Evolutionary conservation across 2,329 filamentous ascomycete genomes (phyloP).

Genomic region (Aureobasidium melanogenum): DNA sequence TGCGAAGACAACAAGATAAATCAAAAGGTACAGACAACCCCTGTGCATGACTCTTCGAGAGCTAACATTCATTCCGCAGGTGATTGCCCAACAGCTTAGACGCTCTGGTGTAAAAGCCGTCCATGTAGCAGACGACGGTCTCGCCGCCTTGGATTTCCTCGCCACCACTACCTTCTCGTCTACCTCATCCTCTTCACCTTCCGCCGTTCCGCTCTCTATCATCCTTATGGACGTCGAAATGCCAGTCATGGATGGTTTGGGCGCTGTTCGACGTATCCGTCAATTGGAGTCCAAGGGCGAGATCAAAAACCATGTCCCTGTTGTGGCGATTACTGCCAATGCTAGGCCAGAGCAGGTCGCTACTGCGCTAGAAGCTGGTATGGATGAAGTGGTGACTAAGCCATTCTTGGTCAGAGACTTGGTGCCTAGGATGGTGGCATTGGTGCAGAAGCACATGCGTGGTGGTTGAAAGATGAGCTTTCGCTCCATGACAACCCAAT

Average conservation of each 20-base stretch:
- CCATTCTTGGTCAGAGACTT: slow-evolving; percentile 27
- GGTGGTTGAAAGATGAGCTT: background rate
- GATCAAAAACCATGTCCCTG: slow-evolving; percentile 58
- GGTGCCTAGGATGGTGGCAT: slow-evolving; percentile 24
- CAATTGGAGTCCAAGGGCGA: slow-evolving; percentile 55
- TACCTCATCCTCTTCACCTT: background rate
- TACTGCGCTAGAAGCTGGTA: slow-evolving; percentile 61
- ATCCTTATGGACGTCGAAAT: slow-evolving; percentile 78
- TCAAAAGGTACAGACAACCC: slow-evolving; percentile 17
- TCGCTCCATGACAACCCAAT: too few species aligned
- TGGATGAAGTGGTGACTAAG: slow-evolving; percentile 32
- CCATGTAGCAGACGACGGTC: slow-evolving; percentile 30
- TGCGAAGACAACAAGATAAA: slow-evolving; percentile 34
- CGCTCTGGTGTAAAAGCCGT: slow-evolving; percentile 26
- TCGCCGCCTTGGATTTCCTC: slow-evolving; percentile 28
- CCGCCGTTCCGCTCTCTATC: slow-evolving; percentile 28
- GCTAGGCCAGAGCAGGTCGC: slow-evolving; percentile 65
- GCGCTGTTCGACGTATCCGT: slow-evolving; percentile 60
- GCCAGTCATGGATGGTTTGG: slow-evolving; percentile 75
- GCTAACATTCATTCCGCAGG: slow-evolving; percentile 10
- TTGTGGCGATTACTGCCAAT: slow-evolving; percentile 72
- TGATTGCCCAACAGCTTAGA: slow-evolving; percentile 31
- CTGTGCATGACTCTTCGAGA: slow-evolving; percentile 8
- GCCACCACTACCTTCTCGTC: slow-evolving; percentile 15
- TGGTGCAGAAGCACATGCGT: background rate